Percentiles rank a stretch among this genome's conserved stretches.
phyloP scores from a whole-genome alignment of 139 green algal species.

The Chlamydomonas schloesseri region DNA sequence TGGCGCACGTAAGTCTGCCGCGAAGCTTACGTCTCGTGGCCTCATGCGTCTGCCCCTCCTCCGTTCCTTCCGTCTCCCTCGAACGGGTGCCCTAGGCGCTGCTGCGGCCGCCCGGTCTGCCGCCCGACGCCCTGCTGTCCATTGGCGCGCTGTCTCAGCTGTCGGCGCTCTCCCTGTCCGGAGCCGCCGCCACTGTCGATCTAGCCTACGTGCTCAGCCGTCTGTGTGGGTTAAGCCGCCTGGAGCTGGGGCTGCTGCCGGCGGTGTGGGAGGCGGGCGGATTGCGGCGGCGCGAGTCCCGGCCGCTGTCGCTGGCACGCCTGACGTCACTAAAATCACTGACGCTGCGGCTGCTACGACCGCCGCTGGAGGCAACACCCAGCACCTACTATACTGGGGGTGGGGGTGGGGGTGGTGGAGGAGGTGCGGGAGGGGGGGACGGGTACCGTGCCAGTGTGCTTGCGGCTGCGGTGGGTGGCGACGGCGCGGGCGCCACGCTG shows the following conservation, averaged over 20 bases:
- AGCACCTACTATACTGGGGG: not conserved
- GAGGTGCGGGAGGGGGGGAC: too few species aligned
- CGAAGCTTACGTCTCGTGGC: too few species aligned
- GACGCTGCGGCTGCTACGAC: not conserved
- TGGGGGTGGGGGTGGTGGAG: not conserved
- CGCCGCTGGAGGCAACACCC: not conserved
- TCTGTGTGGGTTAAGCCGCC: not conserved
- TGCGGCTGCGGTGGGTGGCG: too few species aligned
- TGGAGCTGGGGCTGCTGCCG: constrained; percentile 9
- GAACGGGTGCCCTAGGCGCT: not conserved
- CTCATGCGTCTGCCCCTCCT: too few species aligned
- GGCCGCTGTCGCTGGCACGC: not conserved
- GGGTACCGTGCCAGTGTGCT: too few species aligned
- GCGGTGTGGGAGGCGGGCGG: not conserved
- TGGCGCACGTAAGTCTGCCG: too few species aligned
- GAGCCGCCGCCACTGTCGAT: not conserved
- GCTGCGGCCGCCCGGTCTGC: not conserved
- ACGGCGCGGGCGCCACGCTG: too few species aligned
- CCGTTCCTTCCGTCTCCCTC: too few species aligned
- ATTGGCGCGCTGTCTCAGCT: not conserved
- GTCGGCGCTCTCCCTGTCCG: not conserved
- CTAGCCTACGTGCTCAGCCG: not conserved
- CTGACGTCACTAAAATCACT: not conserved
- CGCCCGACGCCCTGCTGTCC: not conserved
- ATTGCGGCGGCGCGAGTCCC: not conserved